Conservation (phyloP, 75 land plant species). For the Ceratopteris richardii region DNA sequence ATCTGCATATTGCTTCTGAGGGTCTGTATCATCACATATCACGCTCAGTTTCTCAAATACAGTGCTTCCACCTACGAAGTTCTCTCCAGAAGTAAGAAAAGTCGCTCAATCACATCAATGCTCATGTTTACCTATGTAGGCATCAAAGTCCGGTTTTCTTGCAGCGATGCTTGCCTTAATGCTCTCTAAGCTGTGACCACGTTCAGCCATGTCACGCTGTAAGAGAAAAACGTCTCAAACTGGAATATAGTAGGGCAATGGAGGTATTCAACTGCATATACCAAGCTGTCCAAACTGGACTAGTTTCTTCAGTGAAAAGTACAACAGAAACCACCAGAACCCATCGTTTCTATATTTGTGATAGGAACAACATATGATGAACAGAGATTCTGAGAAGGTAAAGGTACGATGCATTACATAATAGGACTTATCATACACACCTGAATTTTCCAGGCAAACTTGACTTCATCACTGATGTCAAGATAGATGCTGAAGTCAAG, state of each 20-base stretch:
- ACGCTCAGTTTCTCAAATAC: too few species aligned
- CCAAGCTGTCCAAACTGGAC: too few species aligned
- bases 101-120: too few species aligned
- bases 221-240: background rate
- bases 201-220: conserved; percentile 42
- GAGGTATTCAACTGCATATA: too few species aligned
- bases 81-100: too few species aligned
- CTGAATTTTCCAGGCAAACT: conserved; percentile 48
- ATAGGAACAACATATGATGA: too few species aligned
- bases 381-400: too few species aligned
- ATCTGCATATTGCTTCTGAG: conserved; percentile 42
- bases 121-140: conserved; percentile 33
- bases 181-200: conserved; percentile 42
- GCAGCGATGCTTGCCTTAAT: conserved; percentile 40
- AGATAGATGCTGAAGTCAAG: conserved; percentile 43
- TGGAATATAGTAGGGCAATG: too few species aligned
- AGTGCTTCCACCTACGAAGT: background rate
- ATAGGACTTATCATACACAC: conserved; percentile 1
- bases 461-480: conserved; percentile 39
- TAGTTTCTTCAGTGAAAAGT: too few species aligned
- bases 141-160: conserved; percentile 38
- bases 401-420: too few species aligned
- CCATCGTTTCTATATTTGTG: too few species aligned
- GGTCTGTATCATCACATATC: conserved; percentile 20
- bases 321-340: too few species aligned